Base-by-base conservation (phyloP, 768 basidiomycete genomes). In the Galerina sulciceps region DNA sequence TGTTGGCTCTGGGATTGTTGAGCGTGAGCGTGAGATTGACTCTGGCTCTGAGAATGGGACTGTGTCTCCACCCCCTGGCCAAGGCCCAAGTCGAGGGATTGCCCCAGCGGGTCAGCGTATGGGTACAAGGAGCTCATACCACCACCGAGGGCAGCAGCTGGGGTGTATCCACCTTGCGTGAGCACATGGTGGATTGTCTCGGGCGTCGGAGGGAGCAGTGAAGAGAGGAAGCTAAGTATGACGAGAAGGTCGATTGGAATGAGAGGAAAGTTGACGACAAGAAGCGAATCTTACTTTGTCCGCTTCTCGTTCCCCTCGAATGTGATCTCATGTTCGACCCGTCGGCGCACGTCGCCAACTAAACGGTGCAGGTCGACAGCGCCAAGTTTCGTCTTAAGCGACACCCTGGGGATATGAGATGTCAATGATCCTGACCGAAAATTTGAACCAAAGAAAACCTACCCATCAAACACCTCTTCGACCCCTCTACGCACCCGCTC, bases 381-480 rank as follows among this genome's bases (percentile, higher is more conserved):
- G 1, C 85, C 80, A n/a, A 96, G 76, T 64, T 88, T 89, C 2
- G 81, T 79, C 72, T 96, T 96, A 14, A 96, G 74, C 0, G 91
- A 90, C n/a, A 96, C 88, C 2, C 94, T 96, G 63, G 14, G 52
- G 37, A 58, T 13, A 36, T n/a, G 18, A 50, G 10, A 67, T 2
- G 23, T 10, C 9, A 20, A 23, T 50, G 14, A 43, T 31, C 10
- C 47, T 23, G 20, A 17, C 20, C 10, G 36, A 11, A 13, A 2
- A 58, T 18, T 31, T 8, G 37, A 43, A 53, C 58, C 10, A 36
- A 34, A 34, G 5, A 10, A 31, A 1, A 76, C 91, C 63, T 59
- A 96, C 95, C 85, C 85, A 53, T 92, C 88, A 57, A 97, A 92
- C 0, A 91, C 92, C 57, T 89, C 88, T 65, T 93, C 88, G 0